These are phyloP conservation scores for Gypsophila paniculata DNA, from an alignment of 179 eudicot species.

Conservation along the genomic window DNA sequence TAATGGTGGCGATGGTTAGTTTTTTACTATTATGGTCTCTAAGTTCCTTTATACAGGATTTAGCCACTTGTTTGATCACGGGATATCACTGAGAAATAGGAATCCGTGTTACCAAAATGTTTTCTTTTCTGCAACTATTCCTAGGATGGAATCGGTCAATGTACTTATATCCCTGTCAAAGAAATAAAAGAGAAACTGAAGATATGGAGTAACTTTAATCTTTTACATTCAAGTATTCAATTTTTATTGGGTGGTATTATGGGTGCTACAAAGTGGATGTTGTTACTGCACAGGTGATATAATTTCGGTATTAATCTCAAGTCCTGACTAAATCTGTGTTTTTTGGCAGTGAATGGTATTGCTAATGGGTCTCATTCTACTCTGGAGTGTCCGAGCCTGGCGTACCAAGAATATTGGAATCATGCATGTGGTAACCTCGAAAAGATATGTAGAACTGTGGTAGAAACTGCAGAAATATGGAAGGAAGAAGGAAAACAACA, in stretches of 20 bases:
- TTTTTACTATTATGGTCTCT: not conserved
- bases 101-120: too few relatives aligned
- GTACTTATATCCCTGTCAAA: not conserved
- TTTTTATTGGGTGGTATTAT: not conserved
- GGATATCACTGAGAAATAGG: not conserved
- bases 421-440: conserved; percentile 49
- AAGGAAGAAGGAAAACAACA: conserved; percentile 58
- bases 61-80: not conserved
- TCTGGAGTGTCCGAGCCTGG: conserved; percentile 25
- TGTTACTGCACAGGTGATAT: too few relatives aligned
- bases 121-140: not conserved
- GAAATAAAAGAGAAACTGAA: not conserved
- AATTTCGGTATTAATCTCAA: not conserved
- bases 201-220: not conserved
- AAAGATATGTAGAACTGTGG: conserved; percentile 46
- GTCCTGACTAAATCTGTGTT: conserved; percentile 1
- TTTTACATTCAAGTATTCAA: not conserved
- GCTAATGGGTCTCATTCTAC: conserved; percentile 26
- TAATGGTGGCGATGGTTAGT: conserved; percentile 30
- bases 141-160: not conserved
- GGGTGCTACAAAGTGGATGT: not conserved
- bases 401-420: conserved; percentile 50
- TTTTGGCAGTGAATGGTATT: conserved; percentile 36
- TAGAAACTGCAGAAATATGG: conserved; percentile 67
- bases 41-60: not conserved